Evolutionary conservation across 352 stramenopile species (phyloP).

Genomic region (Elongisporangium prolatum): DNA sequence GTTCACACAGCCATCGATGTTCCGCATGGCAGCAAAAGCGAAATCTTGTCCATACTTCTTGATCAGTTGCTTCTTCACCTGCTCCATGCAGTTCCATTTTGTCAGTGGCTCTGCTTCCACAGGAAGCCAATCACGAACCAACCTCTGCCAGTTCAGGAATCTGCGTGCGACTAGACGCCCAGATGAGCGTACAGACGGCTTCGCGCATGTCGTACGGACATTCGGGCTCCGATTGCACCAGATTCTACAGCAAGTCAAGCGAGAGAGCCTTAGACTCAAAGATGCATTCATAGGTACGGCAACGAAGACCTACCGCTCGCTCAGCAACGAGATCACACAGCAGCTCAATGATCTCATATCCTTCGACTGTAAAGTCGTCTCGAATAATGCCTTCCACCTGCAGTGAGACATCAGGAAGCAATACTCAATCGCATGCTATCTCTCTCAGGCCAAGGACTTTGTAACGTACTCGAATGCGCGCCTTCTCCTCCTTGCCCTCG

Average conservation of each 20-base stretch:
- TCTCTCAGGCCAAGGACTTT: not conserved
- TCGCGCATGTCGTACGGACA: slow-evolving; percentile 93
- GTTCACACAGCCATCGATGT: slow-evolving; percentile 89
- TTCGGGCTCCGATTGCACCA: slow-evolving; percentile 89
- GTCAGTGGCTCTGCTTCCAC: no score
- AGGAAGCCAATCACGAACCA: slow-evolving; percentile 27
- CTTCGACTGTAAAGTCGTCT: slow-evolving; percentile 95
- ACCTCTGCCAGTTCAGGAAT: slow-evolving; percentile 92
- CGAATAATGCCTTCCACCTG: slow-evolving; percentile 92
- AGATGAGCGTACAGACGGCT: slow-evolving; percentile 93
- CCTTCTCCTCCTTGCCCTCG: slow-evolving; percentile 92
- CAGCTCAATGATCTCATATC: slow-evolving; percentile 94
- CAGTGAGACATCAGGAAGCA: not conserved
- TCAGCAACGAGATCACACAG: slow-evolving; percentile 92
- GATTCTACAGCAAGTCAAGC: slow-evolving; percentile 29
- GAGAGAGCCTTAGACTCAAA: not conserved
- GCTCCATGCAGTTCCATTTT: no score
- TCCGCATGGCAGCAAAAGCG: slow-evolving; percentile 68
- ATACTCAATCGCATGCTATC: not conserved
- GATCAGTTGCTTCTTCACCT: slow-evolving; percentile 83
- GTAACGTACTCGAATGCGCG: slow-evolving; percentile 87
- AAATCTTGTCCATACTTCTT: slow-evolving; percentile 91
- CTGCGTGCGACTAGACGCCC: slow-evolving; percentile 85
- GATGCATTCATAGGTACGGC: slow-evolving; percentile 2
- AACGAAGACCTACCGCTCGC: slow-evolving; percentile 58